Conservation (phyloP, 2,329 filamentous ascomycete species). For the Nemania sp. region DNA sequence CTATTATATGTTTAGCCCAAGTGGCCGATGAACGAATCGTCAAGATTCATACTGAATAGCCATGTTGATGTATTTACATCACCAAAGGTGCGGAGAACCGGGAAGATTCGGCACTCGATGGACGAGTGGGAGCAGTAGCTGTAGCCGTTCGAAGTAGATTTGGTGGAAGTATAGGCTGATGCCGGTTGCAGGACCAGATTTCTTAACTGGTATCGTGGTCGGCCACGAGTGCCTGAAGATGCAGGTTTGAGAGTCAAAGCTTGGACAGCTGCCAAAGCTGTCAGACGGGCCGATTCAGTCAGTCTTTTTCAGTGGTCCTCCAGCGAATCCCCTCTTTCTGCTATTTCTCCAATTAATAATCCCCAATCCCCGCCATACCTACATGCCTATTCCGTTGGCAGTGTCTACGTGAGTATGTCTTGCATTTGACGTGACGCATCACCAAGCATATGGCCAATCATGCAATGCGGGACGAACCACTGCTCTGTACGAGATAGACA, state of each 20-base stretch:
- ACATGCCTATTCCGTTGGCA: no score
- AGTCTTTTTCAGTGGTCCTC: no score
- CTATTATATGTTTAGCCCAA: slow-evolving; percentile 51
- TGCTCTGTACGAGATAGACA: slow-evolving; percentile 9
- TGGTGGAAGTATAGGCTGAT: slow-evolving; percentile 1
- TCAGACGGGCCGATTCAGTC: no score
- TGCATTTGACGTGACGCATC: slow-evolving; percentile 14
- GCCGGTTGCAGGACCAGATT: slow-evolving; percentile 29
- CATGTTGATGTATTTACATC: slow-evolving; percentile 46
- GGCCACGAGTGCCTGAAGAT: slow-evolving; percentile 34
- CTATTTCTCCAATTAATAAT: neutral
- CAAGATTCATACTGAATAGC: slow-evolving; percentile 53
- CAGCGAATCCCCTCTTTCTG: no score
- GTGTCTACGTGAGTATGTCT: slow-evolving; percentile 13
- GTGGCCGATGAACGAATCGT: slow-evolving; percentile 7
- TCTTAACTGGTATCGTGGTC: slow-evolving; percentile 34
- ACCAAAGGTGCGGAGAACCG: slow-evolving; percentile 23
- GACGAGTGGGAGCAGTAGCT: slow-evolving; percentile 1
- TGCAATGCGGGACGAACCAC: neutral
- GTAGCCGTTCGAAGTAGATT: neutral
- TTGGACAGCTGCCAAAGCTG: neutral
- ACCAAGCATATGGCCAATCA: slow-evolving; percentile 19
- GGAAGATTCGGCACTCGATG: slow-evolving; percentile 4
- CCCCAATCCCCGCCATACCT: no score
- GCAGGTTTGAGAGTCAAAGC: neutral